Base-by-base conservation (phyloP, 768 basidiomycete species). In the Boletus speciosus region DNA sequence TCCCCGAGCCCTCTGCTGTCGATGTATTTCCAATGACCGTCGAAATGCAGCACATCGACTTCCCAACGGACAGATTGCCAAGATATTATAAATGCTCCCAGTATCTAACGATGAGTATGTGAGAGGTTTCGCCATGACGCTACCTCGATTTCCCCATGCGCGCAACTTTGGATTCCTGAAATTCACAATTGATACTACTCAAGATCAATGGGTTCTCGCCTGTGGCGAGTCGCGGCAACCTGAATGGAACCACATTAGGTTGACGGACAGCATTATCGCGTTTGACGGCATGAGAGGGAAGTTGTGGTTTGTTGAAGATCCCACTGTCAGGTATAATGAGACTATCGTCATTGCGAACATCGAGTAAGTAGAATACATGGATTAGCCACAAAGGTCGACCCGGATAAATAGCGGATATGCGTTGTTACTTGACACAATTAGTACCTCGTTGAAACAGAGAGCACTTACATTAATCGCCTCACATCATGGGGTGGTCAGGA, bases 221-320 rank as follows among this genome's bases (percentile, higher is more conserved):
- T 19, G 25, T 11, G 29, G 48, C 29, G 6, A 37, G 29, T 8
- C 42, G 11, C 16, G 5, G 23, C 39, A 39, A 16, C 27, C 14
- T 6, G 23, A 45, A 31, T 57, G 56, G 54, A 40, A 3, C 16
- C 8, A 35, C 1, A 23, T 19, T 19, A 19, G 19, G 19, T 19
- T 19, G 19, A 19, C 19, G 19, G 19, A 19, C 19, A 19, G 19
- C 19, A 19, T 19, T 19, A 19, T 19, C 14, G 7, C 3, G 5
- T 56, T 57, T 32, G 47, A 49, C 27, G 47, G 54, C 2, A 55
- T 45, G 34, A 27, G 39, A n/a, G 55, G 42, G 3, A 48, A 27
- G 16, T 8, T 49, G 14, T 39, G n/a, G 45, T 45, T 16, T n/a
- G 1, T 4, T 11, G 21, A 27, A 27, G 29, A n/a, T 21, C 1